Conservation (phyloP, 2,329 filamentous ascomycete genomes). For the Pseudocercospora macadamiae region DNA sequence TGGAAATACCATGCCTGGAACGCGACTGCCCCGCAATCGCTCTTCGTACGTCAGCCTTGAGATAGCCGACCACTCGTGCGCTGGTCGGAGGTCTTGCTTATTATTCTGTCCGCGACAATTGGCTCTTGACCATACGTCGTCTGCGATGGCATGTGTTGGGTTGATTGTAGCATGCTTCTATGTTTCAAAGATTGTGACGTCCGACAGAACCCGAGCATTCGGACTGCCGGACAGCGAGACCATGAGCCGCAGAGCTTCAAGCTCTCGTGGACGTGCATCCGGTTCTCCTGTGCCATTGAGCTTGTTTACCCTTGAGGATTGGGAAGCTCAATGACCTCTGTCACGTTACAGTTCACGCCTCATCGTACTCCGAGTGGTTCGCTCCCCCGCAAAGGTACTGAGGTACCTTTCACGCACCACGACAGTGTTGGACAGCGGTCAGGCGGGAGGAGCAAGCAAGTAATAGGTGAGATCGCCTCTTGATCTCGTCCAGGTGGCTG, state of each 20-base stretch:
- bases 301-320: neutral
- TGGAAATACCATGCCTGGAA: no score
- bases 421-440: constrained; percentile 13
- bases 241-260: neutral
- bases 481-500: neutral
- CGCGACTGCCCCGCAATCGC: no score
- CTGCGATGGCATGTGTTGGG: no score
- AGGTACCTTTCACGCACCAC: constrained; percentile 14
- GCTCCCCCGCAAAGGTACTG: constrained; percentile 16
- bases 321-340: neutral
- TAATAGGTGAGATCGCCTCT: neutral
- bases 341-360: constrained; percentile 17
- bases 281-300: neutral
- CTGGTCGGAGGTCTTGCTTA: neutral
- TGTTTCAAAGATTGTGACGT: no score
- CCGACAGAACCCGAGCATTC: neutral
- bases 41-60: neutral
- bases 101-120: neutral
- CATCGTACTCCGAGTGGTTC: constrained; percentile 14
- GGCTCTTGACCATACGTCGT: no score
- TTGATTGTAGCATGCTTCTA: no score
- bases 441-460: constrained; percentile 10
- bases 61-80: neutral
- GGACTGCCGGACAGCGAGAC: constrained; percentile 1
- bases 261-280: constrained; percentile 1